Evolutionary conservation across 805 yeast species (phyloP).

Genomic region (Cyberlindnera sargentensis): DNA sequence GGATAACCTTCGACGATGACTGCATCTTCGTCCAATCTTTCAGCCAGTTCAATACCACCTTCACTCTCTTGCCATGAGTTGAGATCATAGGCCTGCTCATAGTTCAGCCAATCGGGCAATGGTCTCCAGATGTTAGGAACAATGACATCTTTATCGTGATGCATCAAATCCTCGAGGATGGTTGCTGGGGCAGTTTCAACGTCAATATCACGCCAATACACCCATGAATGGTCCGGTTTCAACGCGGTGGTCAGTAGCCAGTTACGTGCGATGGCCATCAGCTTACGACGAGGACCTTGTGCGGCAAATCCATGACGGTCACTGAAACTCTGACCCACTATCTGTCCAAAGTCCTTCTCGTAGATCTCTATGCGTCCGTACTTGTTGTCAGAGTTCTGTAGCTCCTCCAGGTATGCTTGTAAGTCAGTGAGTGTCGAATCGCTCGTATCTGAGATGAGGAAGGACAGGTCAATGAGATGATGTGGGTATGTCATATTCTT

Average conservation of each 20-base stretch:
- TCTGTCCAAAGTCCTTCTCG: slow-evolving; percentile 91
- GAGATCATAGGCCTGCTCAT: slow-evolving; percentile 78
- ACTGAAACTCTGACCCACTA: slow-evolving; percentile 85
- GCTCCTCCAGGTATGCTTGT: slow-evolving; percentile 44
- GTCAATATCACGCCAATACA: slow-evolving; percentile 97
- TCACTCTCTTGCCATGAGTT: slow-evolving; percentile 84
- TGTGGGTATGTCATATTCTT: slow-evolving; percentile 80
- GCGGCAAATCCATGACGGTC: slow-evolving; percentile 95
- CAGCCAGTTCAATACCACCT: slow-evolving; percentile 74
- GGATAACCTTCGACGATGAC: slow-evolving; percentile 97
- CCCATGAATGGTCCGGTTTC: slow-evolving; percentile 91
- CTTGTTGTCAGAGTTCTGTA: slow-evolving; percentile 62
- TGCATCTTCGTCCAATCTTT: slow-evolving; percentile 79
- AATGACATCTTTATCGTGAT: slow-evolving; percentile 81
- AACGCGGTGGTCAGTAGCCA: slow-evolving; percentile 86
- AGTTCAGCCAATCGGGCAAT: slow-evolving; percentile 77
- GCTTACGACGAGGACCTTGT: slow-evolving; percentile 89
- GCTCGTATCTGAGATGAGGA: slow-evolving; percentile 82
- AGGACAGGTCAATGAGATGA: slow-evolving; percentile 72
- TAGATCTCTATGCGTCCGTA: slow-evolving; percentile 83
- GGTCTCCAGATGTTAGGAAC: slow-evolving; percentile 96
- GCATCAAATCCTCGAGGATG: slow-evolving; percentile 86
- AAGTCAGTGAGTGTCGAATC: slow-evolving; percentile 79
- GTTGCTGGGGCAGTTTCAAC: slow-evolving; percentile 88
- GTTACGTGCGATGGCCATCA: slow-evolving; percentile 94